Evolutionary conservation across 306 rosid species (phyloP).

Genomic region (Quercus alba): DNA sequence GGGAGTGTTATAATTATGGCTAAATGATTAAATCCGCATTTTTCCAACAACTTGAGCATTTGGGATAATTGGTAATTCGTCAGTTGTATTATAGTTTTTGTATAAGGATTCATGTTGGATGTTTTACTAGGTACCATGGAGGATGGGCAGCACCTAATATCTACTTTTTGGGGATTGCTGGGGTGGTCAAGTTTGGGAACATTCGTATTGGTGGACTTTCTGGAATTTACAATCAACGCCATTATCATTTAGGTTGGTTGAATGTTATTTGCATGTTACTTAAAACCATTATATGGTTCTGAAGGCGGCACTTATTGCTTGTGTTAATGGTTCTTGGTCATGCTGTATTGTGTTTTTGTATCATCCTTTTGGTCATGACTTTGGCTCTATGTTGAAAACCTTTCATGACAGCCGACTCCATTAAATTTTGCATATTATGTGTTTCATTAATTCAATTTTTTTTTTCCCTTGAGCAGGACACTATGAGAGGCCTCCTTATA

Average conservation of each 20-base stretch:
- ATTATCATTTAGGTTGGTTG: conserved; percentile 67
- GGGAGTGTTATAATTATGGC: too few species aligned
- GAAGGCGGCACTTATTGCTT: not conserved
- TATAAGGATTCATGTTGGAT: not conserved
- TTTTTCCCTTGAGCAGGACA: conserved; percentile 59
- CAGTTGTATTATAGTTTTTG: not conserved
- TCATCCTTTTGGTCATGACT: conserved; percentile 8
- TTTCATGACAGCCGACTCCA: not conserved
- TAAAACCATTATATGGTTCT: not conserved
- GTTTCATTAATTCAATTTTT: not conserved
- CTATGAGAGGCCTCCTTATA: conserved; percentile 91
- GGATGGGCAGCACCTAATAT: conserved; percentile 98
- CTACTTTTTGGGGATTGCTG: conserved; percentile 84
- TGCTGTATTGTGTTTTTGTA: not conserved
- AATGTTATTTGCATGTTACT: not conserved
- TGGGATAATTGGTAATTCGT: too few species aligned
- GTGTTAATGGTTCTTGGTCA: not conserved
- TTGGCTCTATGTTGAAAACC: not conserved
- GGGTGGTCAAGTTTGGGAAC: conserved; percentile 89
- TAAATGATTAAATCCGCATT: too few species aligned
- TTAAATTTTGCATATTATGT: not conserved
- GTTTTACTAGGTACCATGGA: conserved; percentile 71
- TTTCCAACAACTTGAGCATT: too few species aligned
- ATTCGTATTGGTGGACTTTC: conserved; percentile 90
- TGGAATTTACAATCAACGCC: conserved; percentile 71